A percentile compares a stretch with the other conserved stretches of the same genome.
These are phyloP conservation scores for Penicillium turbatum DNA, from an alignment of 495 filamentous ascomycete species.

Conservation along the genomic window DNA sequence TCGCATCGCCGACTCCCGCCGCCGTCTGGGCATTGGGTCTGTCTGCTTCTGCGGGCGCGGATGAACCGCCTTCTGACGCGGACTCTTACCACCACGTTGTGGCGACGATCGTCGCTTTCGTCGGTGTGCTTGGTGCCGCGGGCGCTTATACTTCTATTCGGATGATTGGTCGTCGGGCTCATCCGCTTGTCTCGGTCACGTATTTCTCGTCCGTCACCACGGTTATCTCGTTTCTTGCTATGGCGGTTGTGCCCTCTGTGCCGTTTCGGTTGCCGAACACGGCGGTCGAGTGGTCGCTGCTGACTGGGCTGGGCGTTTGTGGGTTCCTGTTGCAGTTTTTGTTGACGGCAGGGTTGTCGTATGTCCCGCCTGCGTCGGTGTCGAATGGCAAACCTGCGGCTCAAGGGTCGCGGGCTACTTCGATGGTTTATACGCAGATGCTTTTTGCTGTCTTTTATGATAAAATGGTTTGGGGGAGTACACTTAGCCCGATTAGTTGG, in stretches of 20 bases:
- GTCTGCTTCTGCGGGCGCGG: slow-evolving; percentile 6
- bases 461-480: slow-evolving; percentile 68
- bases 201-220: slow-evolving; percentile 76
- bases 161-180: slow-evolving; percentile 78
- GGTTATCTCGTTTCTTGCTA: slow-evolving; percentile 57
- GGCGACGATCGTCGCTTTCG: slow-evolving; percentile 67
- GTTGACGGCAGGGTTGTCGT: slow-evolving; percentile 73
- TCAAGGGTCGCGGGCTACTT: slow-evolving; percentile 65
- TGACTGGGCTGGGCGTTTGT: slow-evolving; percentile 64
- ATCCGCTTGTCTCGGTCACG: slow-evolving; percentile 79
- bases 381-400: slow-evolving; percentile 20
- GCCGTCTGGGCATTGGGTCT: slow-evolving; percentile 2
- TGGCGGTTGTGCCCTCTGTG: slow-evolving; percentile 53
- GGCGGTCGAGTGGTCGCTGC: slow-evolving; percentile 62
- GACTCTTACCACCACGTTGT: slow-evolving; percentile 59
- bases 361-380: slow-evolving; percentile 45
- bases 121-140: slow-evolving; percentile 77
- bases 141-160: slow-evolving; percentile 76
- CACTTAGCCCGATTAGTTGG: slow-evolving; percentile 61
- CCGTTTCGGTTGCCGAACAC: slow-evolving; percentile 62
- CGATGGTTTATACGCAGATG: slow-evolving; percentile 92
- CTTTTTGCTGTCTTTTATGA: slow-evolving; percentile 85
- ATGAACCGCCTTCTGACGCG: slow-evolving; percentile 29
- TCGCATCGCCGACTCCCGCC: neutral
- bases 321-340: slow-evolving; percentile 88